These are phyloP conservation scores for Oenanthe javanica DNA, from an alignment of 140 eudicot species.

Conservation along the genomic window DNA sequence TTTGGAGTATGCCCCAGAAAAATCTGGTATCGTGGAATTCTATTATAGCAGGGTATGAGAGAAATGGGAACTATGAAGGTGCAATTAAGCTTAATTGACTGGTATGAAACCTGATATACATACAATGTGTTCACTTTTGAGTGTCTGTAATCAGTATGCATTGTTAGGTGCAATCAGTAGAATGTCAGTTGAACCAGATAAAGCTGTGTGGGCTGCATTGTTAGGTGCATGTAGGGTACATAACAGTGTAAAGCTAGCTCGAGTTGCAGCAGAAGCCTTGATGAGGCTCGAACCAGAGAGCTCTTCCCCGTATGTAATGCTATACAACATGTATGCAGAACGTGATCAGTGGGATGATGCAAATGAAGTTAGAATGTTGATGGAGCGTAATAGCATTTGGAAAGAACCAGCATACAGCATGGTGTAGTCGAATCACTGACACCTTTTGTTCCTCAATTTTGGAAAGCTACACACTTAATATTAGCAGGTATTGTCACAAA, in stretches of 20 bases:
- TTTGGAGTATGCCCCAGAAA: constrained; percentile 59
- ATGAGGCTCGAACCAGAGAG: constrained; percentile 65
- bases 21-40: constrained; percentile 84
- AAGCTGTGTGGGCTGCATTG: constrained; percentile 86
- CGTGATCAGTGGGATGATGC: constrained; percentile 77
- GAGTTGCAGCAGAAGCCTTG: constrained; percentile 68
- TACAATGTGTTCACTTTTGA: constrained; percentile 64
- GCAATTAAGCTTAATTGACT: constrained; percentile 42
- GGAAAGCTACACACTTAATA: not conserved
- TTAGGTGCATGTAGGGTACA: constrained; percentile 83
- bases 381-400: constrained; percentile 41
- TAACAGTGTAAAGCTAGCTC: constrained; percentile 64
- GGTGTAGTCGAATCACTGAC: constrained; percentile 19
- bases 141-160: constrained; percentile 29
- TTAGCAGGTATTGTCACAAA: not conserved
- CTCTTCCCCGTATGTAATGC: constrained; percentile 64
- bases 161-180: constrained; percentile 37
- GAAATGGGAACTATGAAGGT: constrained; percentile 35
- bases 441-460: not conserved
- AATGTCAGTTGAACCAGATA: constrained; percentile 63
- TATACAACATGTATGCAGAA: constrained; percentile 69
- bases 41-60: constrained; percentile 62
- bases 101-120: constrained; percentile 77
- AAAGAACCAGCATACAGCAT: constrained; percentile 66
- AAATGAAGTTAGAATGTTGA: constrained; percentile 38